Evolutionary conservation across 1,139 yeast genomes (phyloP).

Genomic region (Diutina scorzettiae): DNA sequence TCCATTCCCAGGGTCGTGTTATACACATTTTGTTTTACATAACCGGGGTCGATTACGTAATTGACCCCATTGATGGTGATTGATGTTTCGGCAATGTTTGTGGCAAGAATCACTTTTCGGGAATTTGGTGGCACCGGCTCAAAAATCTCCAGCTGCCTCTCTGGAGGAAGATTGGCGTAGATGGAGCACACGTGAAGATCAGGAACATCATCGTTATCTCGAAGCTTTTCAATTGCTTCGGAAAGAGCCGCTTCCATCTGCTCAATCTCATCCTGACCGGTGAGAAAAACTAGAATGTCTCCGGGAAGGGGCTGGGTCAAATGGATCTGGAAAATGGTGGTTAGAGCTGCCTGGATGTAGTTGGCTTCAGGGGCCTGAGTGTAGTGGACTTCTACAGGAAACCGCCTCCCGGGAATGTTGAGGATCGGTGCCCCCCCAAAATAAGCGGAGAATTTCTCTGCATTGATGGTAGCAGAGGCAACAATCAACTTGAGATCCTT

Average conservation of each 20-base stretch:
- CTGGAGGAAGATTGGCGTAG: constrained; percentile 86
- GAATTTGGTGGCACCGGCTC: constrained; percentile 75
- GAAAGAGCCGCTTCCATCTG: constrained; percentile 57
- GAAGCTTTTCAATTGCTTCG: constrained; percentile 56
- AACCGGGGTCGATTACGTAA: constrained; percentile 87
- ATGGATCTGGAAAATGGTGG: constrained; percentile 72
- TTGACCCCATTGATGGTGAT: constrained; percentile 87
- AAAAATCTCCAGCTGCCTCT: constrained; percentile 68
- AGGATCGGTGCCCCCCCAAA: constrained; percentile 79
- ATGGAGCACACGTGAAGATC: constrained; percentile 70
- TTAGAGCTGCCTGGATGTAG: constrained; percentile 78
- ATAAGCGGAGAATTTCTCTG: constrained; percentile 68
- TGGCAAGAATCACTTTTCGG: constrained; percentile 84
- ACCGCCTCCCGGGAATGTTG: constrained; percentile 80
- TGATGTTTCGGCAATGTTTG: constrained; percentile 95
- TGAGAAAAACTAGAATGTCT: constrained; percentile 77
- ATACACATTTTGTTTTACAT: constrained; percentile 76
- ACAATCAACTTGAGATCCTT: constrained; percentile 64
- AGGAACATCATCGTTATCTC: constrained; percentile 22
- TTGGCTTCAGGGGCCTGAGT: constrained; percentile 85
- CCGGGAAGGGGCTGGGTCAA: constrained; percentile 48
- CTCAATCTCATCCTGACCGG: constrained; percentile 92
- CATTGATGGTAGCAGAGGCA: constrained; percentile 92
- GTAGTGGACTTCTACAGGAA: constrained; percentile 79
- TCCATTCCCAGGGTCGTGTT: constrained; percentile 87